Conservation (phyloP, 371 early-diverging fungal genomes). For the Mucor irregularis region DNA sequence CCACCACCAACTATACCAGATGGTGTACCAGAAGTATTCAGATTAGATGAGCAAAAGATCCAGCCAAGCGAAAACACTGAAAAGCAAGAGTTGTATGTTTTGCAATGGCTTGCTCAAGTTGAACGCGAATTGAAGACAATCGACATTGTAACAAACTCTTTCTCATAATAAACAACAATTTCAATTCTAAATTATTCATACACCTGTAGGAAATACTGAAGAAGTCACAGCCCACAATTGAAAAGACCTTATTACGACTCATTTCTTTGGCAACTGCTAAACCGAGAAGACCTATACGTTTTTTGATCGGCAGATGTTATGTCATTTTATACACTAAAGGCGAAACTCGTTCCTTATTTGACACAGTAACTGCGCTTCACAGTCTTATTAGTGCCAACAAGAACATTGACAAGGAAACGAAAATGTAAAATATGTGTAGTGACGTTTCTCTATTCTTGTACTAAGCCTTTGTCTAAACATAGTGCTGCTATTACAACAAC, state of each 20-base stretch:
- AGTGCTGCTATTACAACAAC: conserved; percentile 80
- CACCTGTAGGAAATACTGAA: conserved; percentile 63
- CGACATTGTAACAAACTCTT: conserved; percentile 40
- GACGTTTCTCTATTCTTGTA: background rate
- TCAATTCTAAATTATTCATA: background rate
- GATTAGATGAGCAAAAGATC: conserved; percentile 63
- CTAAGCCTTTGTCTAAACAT: background rate
- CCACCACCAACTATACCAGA: background rate
- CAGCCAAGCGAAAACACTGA: conserved; percentile 60
- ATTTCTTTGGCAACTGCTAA: conserved; percentile 66
- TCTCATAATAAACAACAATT: background rate
- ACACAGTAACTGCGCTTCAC: conserved; percentile 75
- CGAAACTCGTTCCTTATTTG: conserved; percentile 74
- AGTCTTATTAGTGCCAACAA: conserved; percentile 64
- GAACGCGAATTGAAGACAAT: conserved; percentile 66
- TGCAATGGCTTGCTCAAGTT: conserved; percentile 80
- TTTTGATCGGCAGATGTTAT: conserved; percentile 76
- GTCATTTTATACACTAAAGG: conserved; percentile 71
- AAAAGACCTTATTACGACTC: conserved; percentile 67
- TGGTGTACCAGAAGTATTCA: conserved; percentile 50
- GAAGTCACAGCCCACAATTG: conserved; percentile 65
- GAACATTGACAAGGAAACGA: conserved; percentile 65
- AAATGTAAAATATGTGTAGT: conserved; percentile 40
- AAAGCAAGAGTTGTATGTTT: conserved; percentile 75
- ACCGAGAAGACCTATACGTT: conserved; percentile 77